Evolutionary conservation across 768 basidiomycete genomes (phyloP), one percentile per base, ranked within the genome.

Genomic region (Suillus discolor): DNA sequence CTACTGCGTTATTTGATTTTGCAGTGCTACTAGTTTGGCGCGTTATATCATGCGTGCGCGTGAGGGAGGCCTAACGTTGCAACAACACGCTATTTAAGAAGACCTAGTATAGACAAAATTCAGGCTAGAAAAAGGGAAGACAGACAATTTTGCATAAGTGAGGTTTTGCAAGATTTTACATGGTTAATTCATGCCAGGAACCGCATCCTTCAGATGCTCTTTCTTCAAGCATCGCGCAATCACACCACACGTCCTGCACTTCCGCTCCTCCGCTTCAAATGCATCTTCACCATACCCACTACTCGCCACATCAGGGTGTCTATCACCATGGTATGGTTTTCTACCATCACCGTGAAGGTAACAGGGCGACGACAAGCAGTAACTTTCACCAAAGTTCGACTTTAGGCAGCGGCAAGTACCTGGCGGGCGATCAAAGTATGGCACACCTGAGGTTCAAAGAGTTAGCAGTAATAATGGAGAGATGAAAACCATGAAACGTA

Each of bases 201-300:
- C 15, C 28, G 63, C 68, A 39, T 71, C 71, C 64, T 71, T 71
- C 25, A 71, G 38, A 49, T 71, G 70, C 55, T 71, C 69, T 61
- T 69, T 70, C 41, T 67, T 71, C 55, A 71, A 41, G 65, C 70
- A 70, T 53, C 64, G 65, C 12, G 70, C 71, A 62, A 47, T 9
- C n/a, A 64, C 68, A 28, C 70, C 67, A 54, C 71, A 71, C 8
- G 69, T 69, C 61, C 60, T 66, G 66, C 71, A 71, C 9, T 23
- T 28, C 18, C 71, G 66, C 51, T 68, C 64, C 60, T 62, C 59
- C 0, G 44, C 34, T 62, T 71, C 68, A 13, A 70, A 71, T 25
- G 71, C 68, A 67, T 57, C 47, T 34, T 55, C 54, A n/a, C 20
- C 12, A 13, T 55, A 55, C 20, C 34, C 54, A 55, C 54, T 55